These are phyloP conservation scores for Tricholoma terreum DNA, from an alignment of 768 basidiomycete species.

Conservation along the genomic window DNA sequence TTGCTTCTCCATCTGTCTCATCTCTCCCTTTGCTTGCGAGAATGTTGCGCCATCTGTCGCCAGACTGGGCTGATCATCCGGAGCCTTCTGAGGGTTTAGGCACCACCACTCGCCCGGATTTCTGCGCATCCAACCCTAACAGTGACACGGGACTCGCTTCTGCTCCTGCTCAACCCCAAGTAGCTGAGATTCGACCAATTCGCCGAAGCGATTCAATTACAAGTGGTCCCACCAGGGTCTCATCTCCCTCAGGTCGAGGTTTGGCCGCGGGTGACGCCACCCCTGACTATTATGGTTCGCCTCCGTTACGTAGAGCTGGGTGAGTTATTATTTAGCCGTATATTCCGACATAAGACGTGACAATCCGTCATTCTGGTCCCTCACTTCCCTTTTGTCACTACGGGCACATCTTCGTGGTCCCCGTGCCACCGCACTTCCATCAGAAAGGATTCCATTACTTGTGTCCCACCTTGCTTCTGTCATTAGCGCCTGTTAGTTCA, in stretches of 20 bases:
- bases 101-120: neutral
- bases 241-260: neutral
- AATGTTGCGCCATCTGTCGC: neutral
- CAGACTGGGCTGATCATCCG: neutral
- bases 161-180: neutral
- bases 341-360: slow-evolving; percentile 4
- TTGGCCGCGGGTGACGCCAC: neutral
- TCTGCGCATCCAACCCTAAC: neutral
- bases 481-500: slow-evolving; percentile 4
- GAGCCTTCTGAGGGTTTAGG: neutral
- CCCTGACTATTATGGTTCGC: slow-evolving; percentile 6
- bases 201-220: neutral
- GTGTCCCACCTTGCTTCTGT: slow-evolving; percentile 9
- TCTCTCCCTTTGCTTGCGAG: neutral
- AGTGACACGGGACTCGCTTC: neutral
- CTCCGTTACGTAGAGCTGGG: slow-evolving; percentile 53
- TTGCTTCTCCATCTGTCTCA: neutral
- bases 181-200: neutral
- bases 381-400: slow-evolving; percentile 16
- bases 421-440: neutral
- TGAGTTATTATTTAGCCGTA: slow-evolving; percentile 27
- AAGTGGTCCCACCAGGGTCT: neutral
- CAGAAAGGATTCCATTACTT: neutral
- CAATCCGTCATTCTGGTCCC: slow-evolving; percentile 4
- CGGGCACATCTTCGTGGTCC: neutral